phyloP scores from a whole-genome alignment of 1,139 yeast genomes.

The Pichia sp. region DNA sequence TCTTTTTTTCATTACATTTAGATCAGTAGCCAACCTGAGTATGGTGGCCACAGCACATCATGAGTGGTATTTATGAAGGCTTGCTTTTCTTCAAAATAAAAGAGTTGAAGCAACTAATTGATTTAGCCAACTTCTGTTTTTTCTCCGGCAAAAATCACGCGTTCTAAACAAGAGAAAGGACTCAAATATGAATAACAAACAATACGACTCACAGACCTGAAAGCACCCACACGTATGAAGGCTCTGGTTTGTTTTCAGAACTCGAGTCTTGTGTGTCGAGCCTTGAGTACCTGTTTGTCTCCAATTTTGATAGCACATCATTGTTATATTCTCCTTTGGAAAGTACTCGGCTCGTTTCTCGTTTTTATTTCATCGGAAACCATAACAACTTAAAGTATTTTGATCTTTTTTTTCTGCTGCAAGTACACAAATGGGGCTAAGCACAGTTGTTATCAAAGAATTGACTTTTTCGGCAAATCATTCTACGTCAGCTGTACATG shows the following conservation, averaged over 20 bases:
- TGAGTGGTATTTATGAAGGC: too few species aligned
- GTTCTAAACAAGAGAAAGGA: too few species aligned
- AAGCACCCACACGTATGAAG: neutral
- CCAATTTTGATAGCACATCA: conserved; percentile 82
- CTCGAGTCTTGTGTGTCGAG: neutral
- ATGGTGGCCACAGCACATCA: too few species aligned
- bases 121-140: too few species aligned
- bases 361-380: conserved; percentile 55
- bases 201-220: neutral
- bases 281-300: conserved; percentile 37
- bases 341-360: conserved; percentile 63
- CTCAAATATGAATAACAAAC: conserved; percentile 31
- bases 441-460: conserved; percentile 38
- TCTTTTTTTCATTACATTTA: too few species aligned
- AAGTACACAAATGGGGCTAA: conserved; percentile 48
- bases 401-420: conserved; percentile 89
- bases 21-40: too few species aligned
- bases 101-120: too few species aligned
- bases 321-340: conserved; percentile 51
- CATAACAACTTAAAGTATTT: conserved; percentile 59
- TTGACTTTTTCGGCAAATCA: conserved; percentile 75
- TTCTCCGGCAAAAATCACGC: too few species aligned
- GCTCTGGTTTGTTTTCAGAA: neutral
- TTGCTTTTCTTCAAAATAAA: too few species aligned
- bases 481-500: conserved; percentile 51